Conservation (phyloP, 192 early-diverging fungal genomes). For the Dimargaris verticillata region DNA sequence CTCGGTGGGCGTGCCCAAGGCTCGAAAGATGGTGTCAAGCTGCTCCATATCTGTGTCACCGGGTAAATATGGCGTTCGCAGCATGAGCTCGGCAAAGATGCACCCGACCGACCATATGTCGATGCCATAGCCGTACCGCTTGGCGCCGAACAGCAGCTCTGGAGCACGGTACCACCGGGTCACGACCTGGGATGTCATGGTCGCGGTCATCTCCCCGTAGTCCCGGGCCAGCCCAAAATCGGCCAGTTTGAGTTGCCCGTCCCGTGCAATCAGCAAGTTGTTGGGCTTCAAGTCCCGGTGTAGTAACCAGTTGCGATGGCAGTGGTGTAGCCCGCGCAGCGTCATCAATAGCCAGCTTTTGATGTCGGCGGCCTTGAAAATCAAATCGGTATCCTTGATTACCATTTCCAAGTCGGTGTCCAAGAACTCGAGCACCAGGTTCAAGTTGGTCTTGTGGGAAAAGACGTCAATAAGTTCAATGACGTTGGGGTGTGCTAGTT, state of each 20-base stretch:
- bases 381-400: constrained; percentile 80
- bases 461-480: constrained; percentile 91
- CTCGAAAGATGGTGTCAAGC: constrained; percentile 57
- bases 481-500: constrained; percentile 83
- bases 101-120: constrained; percentile 98
- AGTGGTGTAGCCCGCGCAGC: constrained; percentile 77
- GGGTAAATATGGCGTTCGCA: constrained; percentile 78
- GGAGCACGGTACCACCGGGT: constrained; percentile 95
- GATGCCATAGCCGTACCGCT: constrained; percentile 69
- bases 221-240: constrained; percentile 99
- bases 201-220: constrained; percentile 62
- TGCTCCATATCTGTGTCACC: constrained; percentile 67
- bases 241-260: constrained; percentile 88
- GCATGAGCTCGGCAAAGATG: constrained; percentile 94
- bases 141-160: constrained; percentile 80
- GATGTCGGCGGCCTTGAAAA: constrained; percentile 81
- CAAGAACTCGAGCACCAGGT: constrained; percentile 86
- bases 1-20: constrained; percentile 64
- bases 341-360: constrained; percentile 98
- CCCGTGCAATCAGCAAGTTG: constrained; percentile 59
- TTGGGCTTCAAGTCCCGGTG: constrained; percentile 88
- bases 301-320: constrained; percentile 76
- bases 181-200: constrained; percentile 88
- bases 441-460: constrained; percentile 76
- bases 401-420: constrained; percentile 91